A percentile compares a stretch with the other conserved stretches of the same genome.
Evolutionary conservation across 306 rosid species (phyloP).

Genomic region (Luffa aegyptiaca): DNA sequence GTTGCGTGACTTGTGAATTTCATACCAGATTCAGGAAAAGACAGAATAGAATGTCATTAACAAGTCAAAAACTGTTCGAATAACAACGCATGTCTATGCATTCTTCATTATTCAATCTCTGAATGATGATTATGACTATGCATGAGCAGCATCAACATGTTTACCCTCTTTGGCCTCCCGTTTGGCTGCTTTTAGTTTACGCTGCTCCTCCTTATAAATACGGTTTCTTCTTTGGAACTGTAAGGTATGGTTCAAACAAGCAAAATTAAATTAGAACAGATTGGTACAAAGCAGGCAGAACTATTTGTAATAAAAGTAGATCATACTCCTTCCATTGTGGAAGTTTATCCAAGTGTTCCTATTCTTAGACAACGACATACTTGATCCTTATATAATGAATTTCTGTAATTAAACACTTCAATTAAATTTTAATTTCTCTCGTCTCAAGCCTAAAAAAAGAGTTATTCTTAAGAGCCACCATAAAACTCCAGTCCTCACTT

Average conservation of each 20-base stretch:
- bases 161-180: conserved; percentile 52
- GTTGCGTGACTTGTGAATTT: conserved; percentile 39
- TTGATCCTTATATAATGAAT: not conserved
- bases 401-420: not conserved
- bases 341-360: not conserved
- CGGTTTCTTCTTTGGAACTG: conserved; percentile 90
- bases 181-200: conserved; percentile 73
- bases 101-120: conserved; percentile 31
- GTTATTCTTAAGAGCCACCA: not conserved
- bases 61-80: conserved; percentile 19
- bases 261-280: not conserved
- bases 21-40: conserved; percentile 16
- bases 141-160: conserved; percentile 39
- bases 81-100: conserved; percentile 19
- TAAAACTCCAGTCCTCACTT: too few relatives aligned
- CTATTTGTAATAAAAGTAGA: not conserved
- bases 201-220: conserved; percentile 92
- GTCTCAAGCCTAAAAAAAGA: not conserved
- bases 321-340: not conserved
- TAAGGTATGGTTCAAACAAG: not conserved
- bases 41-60: conserved; percentile 26
- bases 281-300: not conserved
- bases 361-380: not conserved
- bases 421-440: not conserved
- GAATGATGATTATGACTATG: conserved; percentile 24